Conservation (phyloP, 2,329 filamentous ascomycete genomes). For the Xylariaceae sp. region DNA sequence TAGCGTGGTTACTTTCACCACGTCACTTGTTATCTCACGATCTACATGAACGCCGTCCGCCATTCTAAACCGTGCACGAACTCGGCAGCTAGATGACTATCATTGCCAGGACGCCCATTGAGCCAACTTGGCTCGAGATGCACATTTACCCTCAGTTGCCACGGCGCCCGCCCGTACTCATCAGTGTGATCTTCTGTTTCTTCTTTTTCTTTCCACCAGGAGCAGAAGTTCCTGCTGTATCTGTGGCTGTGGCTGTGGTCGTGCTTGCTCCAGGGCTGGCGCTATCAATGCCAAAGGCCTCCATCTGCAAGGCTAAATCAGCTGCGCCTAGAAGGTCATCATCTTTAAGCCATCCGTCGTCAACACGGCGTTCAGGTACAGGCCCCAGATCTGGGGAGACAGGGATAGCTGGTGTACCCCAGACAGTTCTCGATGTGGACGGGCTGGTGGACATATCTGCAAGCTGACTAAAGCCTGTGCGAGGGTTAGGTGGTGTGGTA, state of each 20-base stretch:
- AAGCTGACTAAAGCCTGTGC: constrained; percentile 61
- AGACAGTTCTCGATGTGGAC: constrained; percentile 73
- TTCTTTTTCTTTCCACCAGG: constrained; percentile 59
- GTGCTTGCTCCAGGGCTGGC: constrained; percentile 4
- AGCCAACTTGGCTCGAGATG: not conserved
- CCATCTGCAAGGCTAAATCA: constrained; percentile 57
- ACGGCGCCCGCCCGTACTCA: constrained; percentile 59
- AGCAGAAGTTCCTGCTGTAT: constrained; percentile 2
- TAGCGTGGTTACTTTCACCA: too few relatives aligned
- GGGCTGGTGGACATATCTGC: constrained; percentile 81
- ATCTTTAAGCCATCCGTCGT: constrained; percentile 80
- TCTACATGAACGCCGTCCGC: too few relatives aligned
- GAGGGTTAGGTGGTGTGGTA: constrained; percentile 51
- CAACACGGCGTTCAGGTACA: constrained; percentile 28
- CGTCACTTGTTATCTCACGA: too few relatives aligned
- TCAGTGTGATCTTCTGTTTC: constrained; percentile 68
- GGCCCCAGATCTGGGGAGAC: constrained; percentile 51
- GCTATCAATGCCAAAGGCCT: constrained; percentile 43
- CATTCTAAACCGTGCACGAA: too few relatives aligned
- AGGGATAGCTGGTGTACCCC: constrained; percentile 76
- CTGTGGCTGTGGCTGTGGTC: too few relatives aligned
- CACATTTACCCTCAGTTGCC: constrained; percentile 16
- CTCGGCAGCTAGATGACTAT: too few relatives aligned
- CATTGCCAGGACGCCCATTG: too few relatives aligned
- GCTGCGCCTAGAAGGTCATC: constrained; percentile 66